Base-by-base conservation (phyloP, 2,329 filamentous ascomycete species). In the Trichophaea hybrida region DNA sequence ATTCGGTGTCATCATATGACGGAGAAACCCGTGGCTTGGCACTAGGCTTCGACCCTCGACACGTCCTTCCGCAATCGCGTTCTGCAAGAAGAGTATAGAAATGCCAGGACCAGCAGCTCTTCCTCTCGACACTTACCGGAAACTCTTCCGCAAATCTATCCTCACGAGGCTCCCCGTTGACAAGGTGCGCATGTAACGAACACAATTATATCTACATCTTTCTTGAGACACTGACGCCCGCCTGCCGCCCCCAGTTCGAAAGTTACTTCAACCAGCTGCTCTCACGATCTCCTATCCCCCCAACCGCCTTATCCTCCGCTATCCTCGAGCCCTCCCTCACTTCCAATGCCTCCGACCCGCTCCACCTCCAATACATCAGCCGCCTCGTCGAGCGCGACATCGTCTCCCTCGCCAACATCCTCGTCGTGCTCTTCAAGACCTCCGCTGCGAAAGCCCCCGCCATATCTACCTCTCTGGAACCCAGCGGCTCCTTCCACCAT, bases 331-430 rank as follows among this genome's bases (percentile, higher is more conserved):
- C 62, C 68, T 71, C 65, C 64, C 69, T 62, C 72, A 78, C 67
- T 57, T 8, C 33, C 52, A 59, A 64, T 34, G 76, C 72, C 59
- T 76, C 82, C 67, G 81, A 85, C 65, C 78, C 80, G 6, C 77
- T 80, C 63, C 74, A 83, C 6, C 75, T 77, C 0, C 75, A 74
- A n/a, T 85, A 83, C 68, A 69, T 84, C 7, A 75, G 82, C 64
- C 72, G 75, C 15, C 75, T 85, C 51, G 74, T 78, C 48, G 71
- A 75, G 35, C 74, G 75, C 52, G 73, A 74, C 35, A 74, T 78
- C 60, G 72, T 84, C 61, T 76, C 81, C 64, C 74, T 77, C 2
- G 74, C 78, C 0, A 77, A 78, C 0, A 73, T 84, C 33, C 73
- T 86, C 51, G 72, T 72, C 58, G 76, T 76, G 0, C 70, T 85